Conservation (phyloP, 2,329 filamentous ascomycete species). For the Phialocephala subalpina region DNA sequence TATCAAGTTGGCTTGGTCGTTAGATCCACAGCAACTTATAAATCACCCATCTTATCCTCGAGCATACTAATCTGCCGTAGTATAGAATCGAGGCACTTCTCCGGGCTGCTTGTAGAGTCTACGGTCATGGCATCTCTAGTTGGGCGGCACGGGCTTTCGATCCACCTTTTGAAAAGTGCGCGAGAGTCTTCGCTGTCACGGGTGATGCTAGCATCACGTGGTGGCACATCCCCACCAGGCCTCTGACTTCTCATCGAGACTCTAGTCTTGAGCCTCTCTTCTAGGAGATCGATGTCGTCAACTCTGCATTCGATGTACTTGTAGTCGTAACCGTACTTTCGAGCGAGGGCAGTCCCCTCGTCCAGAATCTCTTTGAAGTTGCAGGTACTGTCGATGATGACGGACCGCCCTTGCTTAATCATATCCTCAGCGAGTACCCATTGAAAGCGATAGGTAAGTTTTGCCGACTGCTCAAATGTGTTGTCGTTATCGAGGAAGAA, state of each 20-base stretch:
- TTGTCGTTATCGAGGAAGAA: constrained; percentile 41
- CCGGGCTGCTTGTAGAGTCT: too few relatives aligned
- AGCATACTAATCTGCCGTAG: too few relatives aligned
- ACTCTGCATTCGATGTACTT: constrained; percentile 47
- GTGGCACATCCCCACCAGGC: constrained; percentile 39
- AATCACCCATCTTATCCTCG: too few relatives aligned
- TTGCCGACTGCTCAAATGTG: constrained; percentile 45
- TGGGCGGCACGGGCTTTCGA: too few relatives aligned
- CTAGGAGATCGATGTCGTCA: constrained; percentile 43
- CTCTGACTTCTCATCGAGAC: constrained; percentile 44
- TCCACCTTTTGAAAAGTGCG: too few relatives aligned
- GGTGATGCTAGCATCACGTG: constrained; percentile 36
- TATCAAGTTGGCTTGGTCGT: too few relatives aligned
- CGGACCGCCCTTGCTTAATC: constrained; percentile 44
- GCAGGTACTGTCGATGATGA: constrained; percentile 49
- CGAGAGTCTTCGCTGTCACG: too few relatives aligned
- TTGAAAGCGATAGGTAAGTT: constrained; percentile 45
- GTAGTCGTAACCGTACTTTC: constrained; percentile 35
- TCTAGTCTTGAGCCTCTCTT: constrained; percentile 40
- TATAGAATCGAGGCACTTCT: too few relatives aligned
- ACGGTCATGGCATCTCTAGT: too few relatives aligned
- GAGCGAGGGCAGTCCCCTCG: constrained; percentile 42
- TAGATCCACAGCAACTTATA: too few relatives aligned
- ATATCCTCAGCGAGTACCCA: constrained; percentile 47
- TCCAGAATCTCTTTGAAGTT: constrained; percentile 46